Evolutionary conservation across 2,329 filamentous ascomycete genomes (phyloP).

Genomic region (Exophiala bonariae): DNA sequence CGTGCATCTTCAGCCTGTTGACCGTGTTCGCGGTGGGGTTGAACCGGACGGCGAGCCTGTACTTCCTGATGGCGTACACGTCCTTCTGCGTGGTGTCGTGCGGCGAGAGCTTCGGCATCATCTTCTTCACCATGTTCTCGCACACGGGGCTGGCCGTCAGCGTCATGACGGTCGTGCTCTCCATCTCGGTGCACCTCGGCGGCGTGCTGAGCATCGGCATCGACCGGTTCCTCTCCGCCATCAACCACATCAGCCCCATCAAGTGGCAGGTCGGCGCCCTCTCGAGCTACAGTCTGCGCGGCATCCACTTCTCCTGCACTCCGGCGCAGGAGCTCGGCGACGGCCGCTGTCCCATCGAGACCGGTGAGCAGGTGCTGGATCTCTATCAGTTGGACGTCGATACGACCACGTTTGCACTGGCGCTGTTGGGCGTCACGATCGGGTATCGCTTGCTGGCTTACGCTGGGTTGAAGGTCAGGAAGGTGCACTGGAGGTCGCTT

Average conservation of each 20-base stretch:
- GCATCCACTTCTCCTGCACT: constrained; percentile 64
- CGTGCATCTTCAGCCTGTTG: constrained; percentile 65
- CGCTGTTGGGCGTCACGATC: constrained; percentile 63
- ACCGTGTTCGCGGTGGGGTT: constrained; percentile 66
- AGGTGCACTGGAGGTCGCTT: constrained; percentile 22
- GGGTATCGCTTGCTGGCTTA: constrained; percentile 62
- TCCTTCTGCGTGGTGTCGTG: constrained; percentile 73
- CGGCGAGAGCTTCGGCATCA: constrained; percentile 74
- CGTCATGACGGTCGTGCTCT: constrained; percentile 67
- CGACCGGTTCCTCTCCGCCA: constrained; percentile 62
- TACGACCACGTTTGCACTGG: constrained; percentile 61
- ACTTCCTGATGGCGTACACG: constrained; percentile 67
- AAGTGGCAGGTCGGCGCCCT: constrained; percentile 69
- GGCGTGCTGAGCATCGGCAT: constrained; percentile 71
- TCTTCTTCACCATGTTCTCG: constrained; percentile 74
- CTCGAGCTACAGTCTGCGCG: constrained; percentile 63
- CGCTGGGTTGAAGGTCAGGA: constrained; percentile 33
- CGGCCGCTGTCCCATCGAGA: constrained; percentile 65
- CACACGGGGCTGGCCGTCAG: constrained; percentile 78
- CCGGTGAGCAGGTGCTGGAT: constrained; percentile 65
- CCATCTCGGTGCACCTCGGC: constrained; percentile 69
- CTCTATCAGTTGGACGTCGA: constrained; percentile 67
- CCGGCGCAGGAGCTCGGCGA: constrained; percentile 58
- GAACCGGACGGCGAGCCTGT: constrained; percentile 62
- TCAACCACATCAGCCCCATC: constrained; percentile 72